Conservation (phyloP, 768 basidiomycete genomes). For the Nevesoporus exiguus region DNA sequence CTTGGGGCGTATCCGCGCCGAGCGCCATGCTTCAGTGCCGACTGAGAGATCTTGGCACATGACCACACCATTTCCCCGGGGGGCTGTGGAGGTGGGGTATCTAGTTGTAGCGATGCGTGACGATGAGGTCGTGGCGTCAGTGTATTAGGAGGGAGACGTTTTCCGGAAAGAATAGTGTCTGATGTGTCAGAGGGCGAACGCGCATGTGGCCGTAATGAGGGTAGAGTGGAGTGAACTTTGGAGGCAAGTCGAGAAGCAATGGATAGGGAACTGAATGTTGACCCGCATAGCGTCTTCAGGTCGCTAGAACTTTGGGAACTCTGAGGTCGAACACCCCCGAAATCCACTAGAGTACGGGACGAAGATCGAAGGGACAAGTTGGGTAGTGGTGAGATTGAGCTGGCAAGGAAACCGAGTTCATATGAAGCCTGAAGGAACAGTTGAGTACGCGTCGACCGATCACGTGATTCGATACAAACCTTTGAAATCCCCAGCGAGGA, state of each 20-base stretch:
- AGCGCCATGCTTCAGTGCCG: constrained; percentile 24
- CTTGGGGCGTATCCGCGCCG: constrained; percentile 20
- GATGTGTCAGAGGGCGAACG: constrained; percentile 5
- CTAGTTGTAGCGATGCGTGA: constrained; percentile 6
- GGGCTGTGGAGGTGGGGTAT: constrained; percentile 2
- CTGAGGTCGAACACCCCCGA: background rate
- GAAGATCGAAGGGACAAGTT: constrained; percentile 20
- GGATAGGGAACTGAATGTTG: constrained; percentile 22
- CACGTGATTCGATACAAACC: constrained; percentile 8
- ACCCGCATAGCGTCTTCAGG: constrained; percentile 18
- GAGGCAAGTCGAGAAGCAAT: constrained; percentile 15
- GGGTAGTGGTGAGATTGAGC: constrained; percentile 3
- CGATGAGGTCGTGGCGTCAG: constrained; percentile 12
- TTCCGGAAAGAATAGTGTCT: constrained; percentile 4
- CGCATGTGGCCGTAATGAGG: constrained; percentile 1
- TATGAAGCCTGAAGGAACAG: constrained; percentile 13
- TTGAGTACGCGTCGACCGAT: constrained; percentile 1
- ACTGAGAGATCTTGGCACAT: constrained; percentile 32
- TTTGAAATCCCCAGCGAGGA: constrained; percentile 11
- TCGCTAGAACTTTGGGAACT: constrained; percentile 7
- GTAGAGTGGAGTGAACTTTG: constrained; percentile 10
- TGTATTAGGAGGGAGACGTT: constrained; percentile 4
- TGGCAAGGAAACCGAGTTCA: constrained; percentile 20
- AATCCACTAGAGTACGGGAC: constrained; percentile 23
- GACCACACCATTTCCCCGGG: constrained; percentile 24